Evolutionary conservation across 495 filamentous ascomycete species (phyloP), one percentile per base, ranked within the genome.

Genomic region (Trichoderma reesei): DNA sequence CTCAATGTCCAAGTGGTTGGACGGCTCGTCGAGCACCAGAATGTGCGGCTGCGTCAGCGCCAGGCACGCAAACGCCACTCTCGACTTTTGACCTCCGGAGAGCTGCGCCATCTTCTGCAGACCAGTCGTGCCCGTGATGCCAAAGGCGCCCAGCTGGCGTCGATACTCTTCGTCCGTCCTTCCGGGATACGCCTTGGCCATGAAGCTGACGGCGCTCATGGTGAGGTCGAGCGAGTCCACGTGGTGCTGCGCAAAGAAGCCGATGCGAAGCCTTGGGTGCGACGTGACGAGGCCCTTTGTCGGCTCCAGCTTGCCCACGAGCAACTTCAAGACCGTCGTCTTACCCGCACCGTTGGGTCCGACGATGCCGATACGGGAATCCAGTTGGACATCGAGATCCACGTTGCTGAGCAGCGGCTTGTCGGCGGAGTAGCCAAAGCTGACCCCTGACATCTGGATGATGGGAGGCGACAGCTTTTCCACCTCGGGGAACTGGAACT

Each of bases 261-360:
- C 94, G 65, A 98, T 82, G 46, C 94, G 84, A 41, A 99, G 79
- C 51, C 94, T 84, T 3, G 93, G 86, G 75, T 99, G 86, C 68
- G 90, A 85, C 4, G 90, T 92, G 62, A 99, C 94, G 48, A 90
- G 71, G 65, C 94, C 94, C 41, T 82, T 82, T 1, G 88, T 89
- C 3, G 94, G 84, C 63, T 83, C 68, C 3, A 99, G 83, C 69
- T 91, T 88, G 65, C 90, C 90, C 68, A 94, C 96, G 63, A 99
- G 86, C 3, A 99, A 84, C 71, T 96, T 96, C 65, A 99, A 79
- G 14, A 97, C 87, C 0, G 94, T 99, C 2, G 94, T 99, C 76
- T 99, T 99, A 80, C 94, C 94, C 38, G 95, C 93, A 74, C 94
- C 93, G 80, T 99, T 99, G 67, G 95, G 95, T 16, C 95, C 95